Conservation (phyloP, 2,329 filamentous ascomycete species). For the Colletotrichum musae region DNA sequence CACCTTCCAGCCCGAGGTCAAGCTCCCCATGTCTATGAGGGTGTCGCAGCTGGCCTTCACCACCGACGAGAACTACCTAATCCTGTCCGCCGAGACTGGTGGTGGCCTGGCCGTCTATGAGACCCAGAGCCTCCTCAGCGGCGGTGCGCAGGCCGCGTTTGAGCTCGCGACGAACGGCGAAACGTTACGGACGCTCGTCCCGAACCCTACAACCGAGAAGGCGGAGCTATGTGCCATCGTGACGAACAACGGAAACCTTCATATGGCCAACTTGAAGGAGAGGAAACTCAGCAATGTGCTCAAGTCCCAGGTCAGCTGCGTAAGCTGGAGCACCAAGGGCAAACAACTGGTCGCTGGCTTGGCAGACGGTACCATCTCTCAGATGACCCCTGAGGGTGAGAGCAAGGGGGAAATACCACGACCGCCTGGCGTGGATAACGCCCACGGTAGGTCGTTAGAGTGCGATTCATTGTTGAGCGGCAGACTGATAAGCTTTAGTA, state of each 20-base stretch:
- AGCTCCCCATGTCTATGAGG: constrained; percentile 79
- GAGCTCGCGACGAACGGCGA: constrained; percentile 84
- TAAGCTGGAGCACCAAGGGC: constrained; percentile 92
- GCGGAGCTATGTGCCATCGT: constrained; percentile 86
- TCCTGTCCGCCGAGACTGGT: constrained; percentile 85
- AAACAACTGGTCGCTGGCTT: constrained; percentile 94
- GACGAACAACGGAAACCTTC: constrained; percentile 83
- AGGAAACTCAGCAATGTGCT: constrained; percentile 74
- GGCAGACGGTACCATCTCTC: constrained; percentile 82
- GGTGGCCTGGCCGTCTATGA: constrained; percentile 90
- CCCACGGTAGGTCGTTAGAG: constrained; percentile 71
- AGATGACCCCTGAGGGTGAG: constrained; percentile 87
- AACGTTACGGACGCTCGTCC: constrained; percentile 79
- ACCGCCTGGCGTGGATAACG: constrained; percentile 76
- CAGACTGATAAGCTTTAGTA: constrained; percentile 63
- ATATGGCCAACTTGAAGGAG: constrained; percentile 85
- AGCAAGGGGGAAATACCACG: constrained; percentile 84
- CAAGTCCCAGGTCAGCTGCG: constrained; percentile 83
- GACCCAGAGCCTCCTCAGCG: constrained; percentile 76
- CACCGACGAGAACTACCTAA: constrained; percentile 86
- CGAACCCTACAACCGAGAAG: constrained; percentile 83
- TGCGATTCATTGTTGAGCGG: constrained; percentile 33
- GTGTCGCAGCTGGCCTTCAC: constrained; percentile 93
- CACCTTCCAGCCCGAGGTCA: constrained; percentile 80
- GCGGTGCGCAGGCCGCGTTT: constrained; percentile 77